Evolutionary conservation across 768 basidiomycete species (phyloP).

Genomic region (Termitomyces titanicus): DNA sequence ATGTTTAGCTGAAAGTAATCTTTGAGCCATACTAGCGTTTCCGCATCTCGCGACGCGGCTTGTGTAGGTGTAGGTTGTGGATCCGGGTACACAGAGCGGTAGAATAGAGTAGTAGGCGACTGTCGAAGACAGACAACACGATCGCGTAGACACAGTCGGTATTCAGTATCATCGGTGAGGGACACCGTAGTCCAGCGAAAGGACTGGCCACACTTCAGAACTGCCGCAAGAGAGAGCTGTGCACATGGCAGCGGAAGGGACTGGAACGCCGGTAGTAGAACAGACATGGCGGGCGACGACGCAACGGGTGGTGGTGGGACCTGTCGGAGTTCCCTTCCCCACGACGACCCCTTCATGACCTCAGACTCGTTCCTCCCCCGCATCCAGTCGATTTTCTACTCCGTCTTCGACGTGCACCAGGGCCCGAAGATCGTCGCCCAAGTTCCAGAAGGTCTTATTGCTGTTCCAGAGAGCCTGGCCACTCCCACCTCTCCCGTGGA

Average conservation of each 20-base stretch:
- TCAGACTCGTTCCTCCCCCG: conserved; percentile 71
- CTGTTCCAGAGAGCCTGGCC: conserved; percentile 33
- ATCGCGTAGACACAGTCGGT: conserved; percentile 75
- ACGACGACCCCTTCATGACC: conserved; percentile 20
- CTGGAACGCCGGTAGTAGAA: conserved; percentile 44
- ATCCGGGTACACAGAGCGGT: conserved; percentile 65
- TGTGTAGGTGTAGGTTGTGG: conserved; percentile 31
- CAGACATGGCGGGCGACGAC: conserved; percentile 8
- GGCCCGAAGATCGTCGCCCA: conserved; percentile 92
- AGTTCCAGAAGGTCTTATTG: conserved; percentile 89
- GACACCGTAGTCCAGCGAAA: conserved; percentile 75
- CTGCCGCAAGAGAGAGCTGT: conserved; percentile 76
- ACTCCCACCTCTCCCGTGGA: conserved; percentile 28
- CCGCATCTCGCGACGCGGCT: conserved; percentile 41
- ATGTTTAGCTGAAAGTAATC: conserved; percentile 90
- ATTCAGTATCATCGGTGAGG: conserved; percentile 47
- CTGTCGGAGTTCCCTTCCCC: background rate
- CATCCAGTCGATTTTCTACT: conserved; percentile 90
- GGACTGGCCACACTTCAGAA: conserved; percentile 80
- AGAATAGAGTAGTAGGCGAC: conserved; percentile 60
- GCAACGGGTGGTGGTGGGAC: conserved; percentile 1
- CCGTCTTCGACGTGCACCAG: conserved; percentile 80
- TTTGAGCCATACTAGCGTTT: conserved; percentile 70
- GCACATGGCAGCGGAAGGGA: conserved; percentile 55
- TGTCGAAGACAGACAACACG: conserved; percentile 84